Evolutionary conservation across 2,329 filamentous ascomycete species (phyloP), one percentile per base, ranked within the genome.

Genomic region (Colletotrichum lindemuthianum): DNA sequence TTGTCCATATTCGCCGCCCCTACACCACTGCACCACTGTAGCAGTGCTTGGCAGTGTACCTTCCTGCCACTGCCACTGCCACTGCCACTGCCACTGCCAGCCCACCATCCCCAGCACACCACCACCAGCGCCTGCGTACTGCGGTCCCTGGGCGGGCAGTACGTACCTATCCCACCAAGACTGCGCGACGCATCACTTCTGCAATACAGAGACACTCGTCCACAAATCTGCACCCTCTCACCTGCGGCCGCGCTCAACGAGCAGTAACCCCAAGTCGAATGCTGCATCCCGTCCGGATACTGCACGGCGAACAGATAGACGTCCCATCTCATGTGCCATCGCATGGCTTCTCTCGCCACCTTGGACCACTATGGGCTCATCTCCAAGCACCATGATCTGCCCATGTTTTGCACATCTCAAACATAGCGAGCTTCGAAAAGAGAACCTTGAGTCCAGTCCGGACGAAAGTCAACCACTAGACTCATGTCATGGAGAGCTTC

Each of bases 261-360:
- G 34, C 11, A 36, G 24, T 24, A 24, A 24, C 24, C 24, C 61
- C 57, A 55, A 65, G 52, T 40, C 52, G 40, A 60, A 65, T 56
- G 36, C 47, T 48, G 33, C 32, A 45, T 33, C n/a, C 58, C 51
- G 44, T 65, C 63, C 44, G 45, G 37, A 45, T 52, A 43, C 41
- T 15, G 39, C 41, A 32, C 16, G 16, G 40, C 52, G 36, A 39
- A 44, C 15, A 47, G 52, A 63, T 41, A 44, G n/a, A 47, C 63
- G 51, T 65, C 63, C 58, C 63, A 56, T 65, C 39, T 65, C 24
- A 58, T 36, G 44, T 61, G 41, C 58, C 58, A 57, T 65, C 51
- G 63, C 58, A 61, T 57, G 58, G 15, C 32, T 41, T 36, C 41
- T 48, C 58, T 65, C 32, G 47, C 63, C 63, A 63, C 47, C 43